Percentiles rank a stretch among this genome's conserved stretches.
Evolutionary conservation across 495 filamentous ascomycete genomes (phyloP).

Genomic region (Pyrenula aspistea): DNA sequence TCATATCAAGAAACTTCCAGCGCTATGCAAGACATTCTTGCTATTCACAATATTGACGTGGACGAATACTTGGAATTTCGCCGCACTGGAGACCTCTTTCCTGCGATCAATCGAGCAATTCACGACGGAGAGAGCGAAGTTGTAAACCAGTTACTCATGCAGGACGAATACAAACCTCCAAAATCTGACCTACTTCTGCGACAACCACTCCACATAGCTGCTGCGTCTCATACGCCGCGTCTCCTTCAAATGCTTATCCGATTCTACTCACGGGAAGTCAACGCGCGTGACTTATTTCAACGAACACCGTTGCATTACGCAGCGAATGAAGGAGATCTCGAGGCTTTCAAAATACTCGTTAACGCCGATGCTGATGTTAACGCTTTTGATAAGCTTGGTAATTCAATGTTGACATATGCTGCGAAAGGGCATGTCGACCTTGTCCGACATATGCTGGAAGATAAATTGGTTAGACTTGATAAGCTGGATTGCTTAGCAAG

Average conservation of each 20-base stretch:
- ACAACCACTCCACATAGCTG: not conserved
- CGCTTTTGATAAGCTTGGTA: not conserved
- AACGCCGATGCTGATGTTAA: not conserved
- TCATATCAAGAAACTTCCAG: not conserved
- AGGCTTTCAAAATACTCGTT: not conserved
- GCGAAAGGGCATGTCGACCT: not conserved
- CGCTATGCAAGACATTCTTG: not conserved
- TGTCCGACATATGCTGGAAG: not conserved
- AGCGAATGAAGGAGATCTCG: not conserved
- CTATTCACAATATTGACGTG: not conserved
- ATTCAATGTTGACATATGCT: not conserved
- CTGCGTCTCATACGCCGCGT: not conserved
- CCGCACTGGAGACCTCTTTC: not conserved
- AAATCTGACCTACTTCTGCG: not conserved
- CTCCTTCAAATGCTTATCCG: not conserved
- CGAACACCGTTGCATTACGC: not conserved
- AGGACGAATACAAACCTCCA: not conserved
- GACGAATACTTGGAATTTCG: not conserved
- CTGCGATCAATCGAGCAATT: not conserved
- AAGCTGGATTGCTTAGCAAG: not conserved
- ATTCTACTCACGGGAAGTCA: not conserved
- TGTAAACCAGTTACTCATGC: not conserved
- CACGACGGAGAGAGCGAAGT: not conserved
- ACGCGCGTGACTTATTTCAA: not conserved
- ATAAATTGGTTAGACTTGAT: not conserved